Base-by-base conservation (phyloP, 176 grass and related monocot genomes). In the Zoysia pacifica region DNA sequence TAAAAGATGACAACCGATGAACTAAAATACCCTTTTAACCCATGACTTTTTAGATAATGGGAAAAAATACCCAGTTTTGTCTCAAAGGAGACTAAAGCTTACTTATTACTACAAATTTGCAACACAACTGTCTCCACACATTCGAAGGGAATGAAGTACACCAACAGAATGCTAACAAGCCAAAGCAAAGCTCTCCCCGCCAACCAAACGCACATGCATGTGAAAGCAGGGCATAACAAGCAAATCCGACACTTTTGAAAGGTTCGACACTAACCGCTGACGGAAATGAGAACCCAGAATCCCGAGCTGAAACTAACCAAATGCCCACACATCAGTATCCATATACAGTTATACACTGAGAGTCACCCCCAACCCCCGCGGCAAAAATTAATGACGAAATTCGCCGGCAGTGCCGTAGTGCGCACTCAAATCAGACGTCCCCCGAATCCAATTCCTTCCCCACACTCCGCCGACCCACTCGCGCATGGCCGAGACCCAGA, bases 171-270 rank as follows among this genome's bases (percentile, higher is more conserved):
- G 40, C 64, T 46, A 40, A 43, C 35, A 42, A 37, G 52, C 28
- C 42, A 49, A 76, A 80, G 50, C 77, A 68, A 86, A 81, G 37
- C 60, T 35, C 16, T 49, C 59, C 61, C 20, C 44, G 37, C 52
- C 52, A 85, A 73, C 82, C 50, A 45, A 78, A 82, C 37, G 9
- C 18, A 16, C 60, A 85, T 67, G 66, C 77, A 72, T 9, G 70
- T 80, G 69, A 80, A 80, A 80, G 64, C 39, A 79, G 19, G 62
- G 61, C 47, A 68, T 18, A 39, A 74, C 49, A 79, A 40, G 39
- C 38, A 45, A 61, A 83, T 48, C 70, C 63, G 54, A 75, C 44
- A 45, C 28, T 49, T 38, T 73, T 74, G 72, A 58, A 44, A 72
- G 65, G 50, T 43, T 44, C 59, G 36, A 9, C 48, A 67, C 87